Evolutionary conservation across 2,329 filamentous ascomycete genomes (phyloP).

Genomic region (Cryphonectria naterciae): DNA sequence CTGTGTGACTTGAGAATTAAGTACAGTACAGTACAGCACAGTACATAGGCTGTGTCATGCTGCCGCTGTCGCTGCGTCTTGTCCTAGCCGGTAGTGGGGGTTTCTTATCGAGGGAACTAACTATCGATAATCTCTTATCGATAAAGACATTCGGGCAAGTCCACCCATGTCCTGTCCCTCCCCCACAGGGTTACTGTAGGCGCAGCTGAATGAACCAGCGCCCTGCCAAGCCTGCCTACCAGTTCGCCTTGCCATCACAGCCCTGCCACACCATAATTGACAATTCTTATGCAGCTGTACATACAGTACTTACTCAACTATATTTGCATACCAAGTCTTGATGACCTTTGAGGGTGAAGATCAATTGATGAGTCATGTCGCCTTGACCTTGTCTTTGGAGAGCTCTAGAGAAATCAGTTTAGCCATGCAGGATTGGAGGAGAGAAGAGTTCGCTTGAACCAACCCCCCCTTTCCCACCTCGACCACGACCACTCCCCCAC

Average conservation of each 20-base stretch:
- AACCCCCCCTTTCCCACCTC: not conserved
- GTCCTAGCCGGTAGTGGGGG: not conserved
- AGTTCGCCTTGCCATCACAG: not conserved
- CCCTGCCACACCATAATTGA: not conserved
- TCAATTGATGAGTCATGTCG: not conserved
- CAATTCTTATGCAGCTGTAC: not conserved
- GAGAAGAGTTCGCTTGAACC: not conserved
- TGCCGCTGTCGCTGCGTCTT: not conserved
- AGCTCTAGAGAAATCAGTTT: not conserved
- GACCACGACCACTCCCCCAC: not conserved
- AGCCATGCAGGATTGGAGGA: not conserved
- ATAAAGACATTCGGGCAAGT: not conserved
- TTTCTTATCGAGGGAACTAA: not conserved
- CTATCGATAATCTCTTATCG: not conserved
- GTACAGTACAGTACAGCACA: too few species aligned
- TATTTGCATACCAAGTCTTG: not conserved
- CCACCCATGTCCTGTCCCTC: too few species aligned
- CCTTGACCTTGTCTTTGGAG: not conserved
- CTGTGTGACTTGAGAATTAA: not conserved
- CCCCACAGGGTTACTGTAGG: not conserved
- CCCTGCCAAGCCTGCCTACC: not conserved
- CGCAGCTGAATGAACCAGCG: not conserved
- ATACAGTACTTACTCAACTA: not conserved
- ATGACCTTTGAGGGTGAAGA: not conserved
- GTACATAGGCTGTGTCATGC: too few species aligned